Evolutionary conservation across 192 early-diverging fungal genomes (phyloP), one percentile per base, ranked within the genome.

Genomic region (Backusella circina): DNA sequence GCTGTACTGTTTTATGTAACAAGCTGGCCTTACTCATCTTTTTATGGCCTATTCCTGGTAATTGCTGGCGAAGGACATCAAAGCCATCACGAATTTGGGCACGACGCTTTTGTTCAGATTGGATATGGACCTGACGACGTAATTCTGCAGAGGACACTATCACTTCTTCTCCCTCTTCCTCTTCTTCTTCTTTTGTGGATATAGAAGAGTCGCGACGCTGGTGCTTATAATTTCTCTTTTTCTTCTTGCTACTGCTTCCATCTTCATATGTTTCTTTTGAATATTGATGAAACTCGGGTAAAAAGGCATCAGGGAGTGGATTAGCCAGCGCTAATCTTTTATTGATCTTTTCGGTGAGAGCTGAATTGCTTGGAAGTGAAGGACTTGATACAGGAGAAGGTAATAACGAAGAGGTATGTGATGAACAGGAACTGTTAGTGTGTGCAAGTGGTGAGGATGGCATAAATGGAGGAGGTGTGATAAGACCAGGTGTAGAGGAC

Each of bases 81-180:
- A 84, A 84, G 0, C 83, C 83, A 75, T 84, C 77, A 65, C 76
- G 77, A 9, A 84, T 84, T 70, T 84, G 80, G 9, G 83, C 83
- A 54, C 83, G 80, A 66, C 83, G 77, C 69, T 79, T 84, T 61
- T 84, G 80, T 54, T 84, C 83, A 44, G 77, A 79, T 72, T 84
- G 80, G 64, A 84, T 84, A 75, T 84, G 83, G 31, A 84, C 75
- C 71, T 80, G 83, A 16, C 83, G 80, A 50, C 83, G 80, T 44
- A 81, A 68, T 70, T 84, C 83, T 3, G 74, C 70, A 61, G 78
- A 61, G 23, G 77, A 66, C 37, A 81, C 15, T 15, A 21, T 65
- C 65, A 72, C 50, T 6, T 65, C 32, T 10, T 65, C 57, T 47
- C 23, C 54, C 9, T 77, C 71, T 1, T 21, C 15, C 5, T 28